phyloP scores from a whole-genome alignment of 305 asterid genomes.

The Plantago coronopus region DNA sequence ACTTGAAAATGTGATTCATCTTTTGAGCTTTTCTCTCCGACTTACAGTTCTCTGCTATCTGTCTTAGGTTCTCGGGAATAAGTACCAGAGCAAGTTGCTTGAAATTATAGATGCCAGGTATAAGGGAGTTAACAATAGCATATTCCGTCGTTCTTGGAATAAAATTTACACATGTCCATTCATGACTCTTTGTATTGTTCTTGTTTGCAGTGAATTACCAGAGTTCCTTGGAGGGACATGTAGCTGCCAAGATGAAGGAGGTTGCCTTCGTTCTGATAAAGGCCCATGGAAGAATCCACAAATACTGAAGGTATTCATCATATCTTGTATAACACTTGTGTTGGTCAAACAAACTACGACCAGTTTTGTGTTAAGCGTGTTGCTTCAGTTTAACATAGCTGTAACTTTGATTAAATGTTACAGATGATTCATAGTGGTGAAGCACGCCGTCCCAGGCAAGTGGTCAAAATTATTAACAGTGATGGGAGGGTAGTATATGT shows the following conservation, averaged over 20 bases:
- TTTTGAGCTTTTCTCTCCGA: slow-evolving; percentile 8
- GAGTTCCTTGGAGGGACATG: slow-evolving; percentile 89
- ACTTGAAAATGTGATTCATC: slow-evolving; percentile 15
- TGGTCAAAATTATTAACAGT: slow-evolving; percentile 82
- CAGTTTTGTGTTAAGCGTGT: slow-evolving; percentile 5
- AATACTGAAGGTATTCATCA: slow-evolving; percentile 63
- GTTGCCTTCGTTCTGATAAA: slow-evolving; percentile 94
- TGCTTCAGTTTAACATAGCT: slow-evolving; percentile 14
- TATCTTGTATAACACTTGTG: neutral
- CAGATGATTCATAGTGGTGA: slow-evolving; percentile 90
- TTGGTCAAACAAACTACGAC: slow-evolving; percentile 12
- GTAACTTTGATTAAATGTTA: slow-evolving; percentile 23
- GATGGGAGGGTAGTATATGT: slow-evolving; percentile 91
- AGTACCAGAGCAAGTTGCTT: slow-evolving; percentile 79
- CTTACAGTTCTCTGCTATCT: slow-evolving; percentile 24
- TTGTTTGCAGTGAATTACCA: slow-evolving; percentile 75
- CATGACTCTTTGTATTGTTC: slow-evolving; percentile 8
- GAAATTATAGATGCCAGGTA: slow-evolving; percentile 89
- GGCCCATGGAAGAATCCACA: slow-evolving; percentile 98
- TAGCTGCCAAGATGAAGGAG: slow-evolving; percentile 79
- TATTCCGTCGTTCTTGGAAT: slow-evolving; percentile 11
- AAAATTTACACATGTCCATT: neutral
- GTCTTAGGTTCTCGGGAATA: slow-evolving; percentile 79
- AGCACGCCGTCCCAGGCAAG: slow-evolving; percentile 81
- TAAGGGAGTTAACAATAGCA: slow-evolving; percentile 19